A percentile compares a stretch with the other conserved stretches of the same genome.
Evolutionary conservation across 2,329 filamentous ascomycete species (phyloP).

Genomic region (Podosphaera xanthii): DNA sequence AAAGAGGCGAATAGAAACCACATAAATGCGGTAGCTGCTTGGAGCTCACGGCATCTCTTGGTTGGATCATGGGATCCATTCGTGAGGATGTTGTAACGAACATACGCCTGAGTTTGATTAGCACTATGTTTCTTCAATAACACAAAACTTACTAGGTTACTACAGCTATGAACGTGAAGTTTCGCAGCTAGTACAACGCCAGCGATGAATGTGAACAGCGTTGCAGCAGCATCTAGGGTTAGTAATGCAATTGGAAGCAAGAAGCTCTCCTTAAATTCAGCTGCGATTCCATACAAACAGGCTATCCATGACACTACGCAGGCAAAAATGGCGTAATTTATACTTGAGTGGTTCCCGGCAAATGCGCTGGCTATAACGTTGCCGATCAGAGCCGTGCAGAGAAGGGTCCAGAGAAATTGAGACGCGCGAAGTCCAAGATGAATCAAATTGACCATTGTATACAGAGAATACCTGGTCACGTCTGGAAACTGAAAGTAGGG

Average conservation of each 20-base stretch:
- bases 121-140: too few relatives aligned
- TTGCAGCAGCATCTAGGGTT: conserved; percentile 32
- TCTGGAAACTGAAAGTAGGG: background rate
- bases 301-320: conserved; percentile 41
- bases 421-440: conserved; percentile 6
- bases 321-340: conserved; percentile 42
- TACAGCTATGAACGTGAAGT: conserved; percentile 46
- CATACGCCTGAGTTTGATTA: conserved; percentile 16
- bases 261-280: conserved; percentile 29
- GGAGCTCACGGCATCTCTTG: conserved; percentile 51
- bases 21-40: conserved; percentile 52
- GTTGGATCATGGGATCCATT: conserved; percentile 30
- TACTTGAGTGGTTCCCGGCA: conserved; percentile 33
- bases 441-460: background rate
- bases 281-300: conserved; percentile 36
- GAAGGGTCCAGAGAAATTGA: conserved; percentile 14
- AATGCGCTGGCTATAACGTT: conserved; percentile 28
- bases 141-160: conserved; percentile 25
- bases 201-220: conserved; percentile 44
- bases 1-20: conserved; percentile 55
- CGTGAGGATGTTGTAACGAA: conserved; percentile 30
- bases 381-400: conserved; percentile 14
- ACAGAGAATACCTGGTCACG: background rate
- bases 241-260: conserved; percentile 28
- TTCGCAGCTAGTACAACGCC: conserved; percentile 49